Evolutionary conservation across 2,329 filamentous ascomycete species (phyloP), one percentile per base, ranked within the genome.

Genomic region (Diaporthe velutina): DNA sequence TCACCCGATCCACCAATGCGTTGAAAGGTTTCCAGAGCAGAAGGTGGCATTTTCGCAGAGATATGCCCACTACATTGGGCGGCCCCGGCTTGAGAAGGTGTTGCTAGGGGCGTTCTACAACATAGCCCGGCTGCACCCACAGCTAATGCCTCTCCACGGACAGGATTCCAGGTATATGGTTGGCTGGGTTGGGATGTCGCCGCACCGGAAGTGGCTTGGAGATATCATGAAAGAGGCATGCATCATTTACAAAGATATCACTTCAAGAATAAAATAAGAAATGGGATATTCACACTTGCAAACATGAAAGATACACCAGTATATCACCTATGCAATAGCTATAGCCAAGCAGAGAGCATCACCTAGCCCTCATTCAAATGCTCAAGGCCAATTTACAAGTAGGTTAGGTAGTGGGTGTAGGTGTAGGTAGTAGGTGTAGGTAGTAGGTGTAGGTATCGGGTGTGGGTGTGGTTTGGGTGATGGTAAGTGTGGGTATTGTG

Each of bases 1-100:
- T 13, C 70, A 72, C 15, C 22, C 19, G 57, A n/a, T n/a, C 33
- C 35, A 45, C 15, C 25, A 55, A 17, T 72, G 70, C 57, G 64
- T 72, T 42, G 45, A 64, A 9, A 55, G 33, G 8, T 72, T 64
- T 12, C 70, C 70, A 22, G 70, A 72, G 57, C 57, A 42, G 19
- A 72, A 72, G 30, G 12, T 33, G 45, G 70, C 33, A n/a, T 25
- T 52, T 15, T 58, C 57, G 12, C 30, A 35, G 25, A 45, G 40
- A 40, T 72, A 72, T 28, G 50, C 25, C 10, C 38, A 28, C 17
- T 72, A 52, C 35, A 5, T 12, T 17, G 70, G 33, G 28, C 35
- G 45, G 9, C 4, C 4, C 1, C 28, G n/a, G 28, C 57, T 64
- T 22, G 57, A 72, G 40, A 54, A 28, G 70, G 19, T 64, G n/a